These are phyloP conservation scores for Diversispora eburnea DNA, from an alignment of 192 early-diverging fungal species.

Conservation along the genomic window DNA sequence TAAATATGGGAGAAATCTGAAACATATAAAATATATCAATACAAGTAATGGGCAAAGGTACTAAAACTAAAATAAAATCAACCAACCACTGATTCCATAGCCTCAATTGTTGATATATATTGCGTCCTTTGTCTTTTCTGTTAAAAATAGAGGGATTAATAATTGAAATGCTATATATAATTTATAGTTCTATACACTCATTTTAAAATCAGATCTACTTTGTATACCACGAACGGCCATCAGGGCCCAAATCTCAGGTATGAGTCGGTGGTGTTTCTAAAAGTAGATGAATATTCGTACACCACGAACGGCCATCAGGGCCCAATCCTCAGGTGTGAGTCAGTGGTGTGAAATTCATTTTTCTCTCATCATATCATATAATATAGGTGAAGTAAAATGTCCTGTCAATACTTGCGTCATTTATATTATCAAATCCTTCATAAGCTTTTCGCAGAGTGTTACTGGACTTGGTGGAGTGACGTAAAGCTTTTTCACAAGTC, in stretches of 20 bases:
- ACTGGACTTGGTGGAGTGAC: neutral
- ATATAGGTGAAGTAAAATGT: neutral
- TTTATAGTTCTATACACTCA: neutral
- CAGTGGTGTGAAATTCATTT: neutral
- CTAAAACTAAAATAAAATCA: neutral
- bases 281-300: too few species aligned
- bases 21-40: neutral
- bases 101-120: neutral
- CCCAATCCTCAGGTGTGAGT: neutral
- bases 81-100: neutral
- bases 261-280: neutral
- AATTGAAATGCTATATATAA: neutral
- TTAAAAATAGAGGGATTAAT: neutral
- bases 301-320: neutral
- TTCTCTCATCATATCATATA: neutral
- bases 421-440: neutral
- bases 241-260: neutral
- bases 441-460: neutral
- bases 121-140: neutral
- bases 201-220: conserved; percentile 2
- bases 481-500: neutral
- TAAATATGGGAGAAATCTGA: conserved; percentile 9
- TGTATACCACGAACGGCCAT: neutral
- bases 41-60: neutral
- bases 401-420: neutral